Evolutionary conservation across 78 protist genomes (phyloP).

Genomic region (Isochrysis galbana): DNA sequence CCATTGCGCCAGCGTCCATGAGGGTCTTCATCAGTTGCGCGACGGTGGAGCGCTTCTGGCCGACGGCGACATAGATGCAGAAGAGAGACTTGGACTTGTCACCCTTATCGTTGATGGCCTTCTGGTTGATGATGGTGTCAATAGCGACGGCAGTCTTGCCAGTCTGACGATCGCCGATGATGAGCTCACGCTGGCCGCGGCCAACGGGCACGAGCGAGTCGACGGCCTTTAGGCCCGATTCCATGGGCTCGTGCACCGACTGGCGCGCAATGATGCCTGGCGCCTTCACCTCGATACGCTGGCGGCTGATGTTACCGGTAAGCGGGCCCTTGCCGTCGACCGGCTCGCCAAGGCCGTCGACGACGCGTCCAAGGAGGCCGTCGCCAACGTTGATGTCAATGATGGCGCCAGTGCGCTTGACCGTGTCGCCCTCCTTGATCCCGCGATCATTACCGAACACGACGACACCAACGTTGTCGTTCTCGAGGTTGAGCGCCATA

Average conservation of each 20-base stretch:
- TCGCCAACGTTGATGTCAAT: constrained; percentile 70
- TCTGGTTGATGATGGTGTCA: constrained; percentile 77
- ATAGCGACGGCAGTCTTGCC: constrained; percentile 81
- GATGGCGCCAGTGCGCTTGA: constrained; percentile 77
- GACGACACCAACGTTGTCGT: constrained; percentile 76
- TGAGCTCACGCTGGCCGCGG: constrained; percentile 85
- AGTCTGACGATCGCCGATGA: constrained; percentile 84
- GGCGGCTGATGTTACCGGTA: constrained; percentile 23
- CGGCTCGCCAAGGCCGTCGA: constrained; percentile 71
- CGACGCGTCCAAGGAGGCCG: constrained; percentile 72
- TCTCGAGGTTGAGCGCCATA: constrained; percentile 77
- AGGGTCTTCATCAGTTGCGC: constrained; percentile 60
- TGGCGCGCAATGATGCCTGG: constrained; percentile 68
- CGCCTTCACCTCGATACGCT: constrained; percentile 75
- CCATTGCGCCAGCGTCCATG: constrained; percentile 50
- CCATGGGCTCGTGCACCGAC: constrained; percentile 82
- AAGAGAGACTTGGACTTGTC: constrained; percentile 51
- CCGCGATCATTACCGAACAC: constrained; percentile 69
- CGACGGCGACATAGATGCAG: constrained; percentile 73
- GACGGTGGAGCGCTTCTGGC: constrained; percentile 80
- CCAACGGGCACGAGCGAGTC: constrained; percentile 85
- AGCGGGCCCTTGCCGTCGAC: constrained; percentile 72
- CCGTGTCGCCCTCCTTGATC: constrained; percentile 72
- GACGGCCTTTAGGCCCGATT: constrained; percentile 77
- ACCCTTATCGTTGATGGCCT: constrained; percentile 48